These are phyloP conservation scores for Nepenthes alata DNA, from an alignment of 179 eudicot genomes.

Conservation along the genomic window DNA sequence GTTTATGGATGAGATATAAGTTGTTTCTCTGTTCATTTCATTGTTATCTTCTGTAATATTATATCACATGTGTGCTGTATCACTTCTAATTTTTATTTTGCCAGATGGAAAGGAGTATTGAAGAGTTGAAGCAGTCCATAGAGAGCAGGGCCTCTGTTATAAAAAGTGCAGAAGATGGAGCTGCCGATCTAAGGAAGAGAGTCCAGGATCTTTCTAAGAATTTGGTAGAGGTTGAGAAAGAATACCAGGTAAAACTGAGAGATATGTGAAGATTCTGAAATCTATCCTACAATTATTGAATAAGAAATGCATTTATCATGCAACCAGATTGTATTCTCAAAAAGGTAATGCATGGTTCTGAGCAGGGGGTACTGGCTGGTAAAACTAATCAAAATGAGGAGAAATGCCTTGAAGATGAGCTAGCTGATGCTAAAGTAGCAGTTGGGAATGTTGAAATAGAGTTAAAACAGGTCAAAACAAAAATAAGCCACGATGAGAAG, in stretches of 20 bases:
- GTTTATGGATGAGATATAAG: too few species aligned
- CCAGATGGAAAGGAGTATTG: slow-evolving; percentile 59
- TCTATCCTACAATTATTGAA: neutral
- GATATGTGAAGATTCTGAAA: neutral
- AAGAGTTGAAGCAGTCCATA: slow-evolving; percentile 63
- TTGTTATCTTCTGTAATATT: neutral
- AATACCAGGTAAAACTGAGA: slow-evolving; percentile 49
- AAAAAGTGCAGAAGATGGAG: slow-evolving; percentile 82
- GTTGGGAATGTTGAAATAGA: slow-evolving; percentile 85
- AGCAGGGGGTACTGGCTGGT: slow-evolving; percentile 87
- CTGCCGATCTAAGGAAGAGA: slow-evolving; percentile 62
- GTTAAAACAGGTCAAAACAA: slow-evolving; percentile 73
- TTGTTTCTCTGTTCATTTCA: neutral
- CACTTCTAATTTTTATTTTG: slow-evolving; percentile 4
- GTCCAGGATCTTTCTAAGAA: slow-evolving; percentile 57
- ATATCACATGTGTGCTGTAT: neutral
- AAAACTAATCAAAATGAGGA: slow-evolving; percentile 88
- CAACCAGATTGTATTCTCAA: neutral
- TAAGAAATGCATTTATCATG: neutral
- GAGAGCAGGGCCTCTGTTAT: slow-evolving; percentile 64
- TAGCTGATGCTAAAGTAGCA: slow-evolving; percentile 82
- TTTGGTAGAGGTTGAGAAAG: slow-evolving; percentile 65
- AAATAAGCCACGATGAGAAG: slow-evolving; percentile 64
- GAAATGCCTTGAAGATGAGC: slow-evolving; percentile 93
- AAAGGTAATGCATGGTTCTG: slow-evolving; percentile 10